A percentile compares a stretch with the other conserved stretches of the same genome.
These are phyloP conservation scores for Butyriboletus appendiculatus DNA, from an alignment of 1,284 basidiomycete genomes.

Conservation along the genomic window DNA sequence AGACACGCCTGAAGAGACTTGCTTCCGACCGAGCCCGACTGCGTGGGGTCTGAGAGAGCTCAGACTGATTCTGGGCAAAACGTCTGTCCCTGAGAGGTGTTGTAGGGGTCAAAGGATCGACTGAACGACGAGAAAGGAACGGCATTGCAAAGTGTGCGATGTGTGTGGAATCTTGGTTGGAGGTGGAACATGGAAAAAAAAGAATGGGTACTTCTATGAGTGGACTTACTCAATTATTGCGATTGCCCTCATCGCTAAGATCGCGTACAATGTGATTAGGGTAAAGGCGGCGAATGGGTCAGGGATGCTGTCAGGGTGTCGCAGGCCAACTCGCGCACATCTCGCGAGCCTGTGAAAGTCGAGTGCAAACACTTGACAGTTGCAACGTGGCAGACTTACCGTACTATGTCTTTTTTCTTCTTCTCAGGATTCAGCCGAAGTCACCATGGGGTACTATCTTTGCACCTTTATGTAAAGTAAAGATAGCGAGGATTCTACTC, in stretches of 20 bases:
- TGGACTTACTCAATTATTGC: constrained; percentile 23
- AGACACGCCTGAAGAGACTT: constrained; percentile 30
- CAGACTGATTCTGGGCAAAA: constrained; percentile 1
- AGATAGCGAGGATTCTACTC: constrained; percentile 17
- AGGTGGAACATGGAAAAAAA: constrained; percentile 15
- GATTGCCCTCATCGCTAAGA: constrained; percentile 18
- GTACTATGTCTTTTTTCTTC: not conserved
- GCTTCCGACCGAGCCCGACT: constrained; percentile 29
- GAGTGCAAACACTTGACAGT: not conserved
- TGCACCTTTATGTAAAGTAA: too few relatives aligned
- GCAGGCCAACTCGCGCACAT: not conserved
- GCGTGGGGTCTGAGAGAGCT: constrained; percentile 15
- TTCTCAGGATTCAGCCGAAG: not conserved
- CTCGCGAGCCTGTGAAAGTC: not conserved
- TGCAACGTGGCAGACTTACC: not conserved
- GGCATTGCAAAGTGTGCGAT: constrained; percentile 18
- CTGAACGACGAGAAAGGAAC: constrained; percentile 33
- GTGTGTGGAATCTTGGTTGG: not conserved
- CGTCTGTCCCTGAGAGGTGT: constrained; percentile 7
- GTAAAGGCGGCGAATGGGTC: constrained; percentile 4
- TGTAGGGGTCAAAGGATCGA: constrained; percentile 21
- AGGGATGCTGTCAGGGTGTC: constrained; percentile 23
- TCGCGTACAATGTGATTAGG: constrained; percentile 20
- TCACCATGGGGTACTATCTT: too few relatives aligned
- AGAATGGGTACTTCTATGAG: not conserved